Base-by-base conservation (phyloP, 192 early-diverging fungal species). In the Coemansia sp. region DNA sequence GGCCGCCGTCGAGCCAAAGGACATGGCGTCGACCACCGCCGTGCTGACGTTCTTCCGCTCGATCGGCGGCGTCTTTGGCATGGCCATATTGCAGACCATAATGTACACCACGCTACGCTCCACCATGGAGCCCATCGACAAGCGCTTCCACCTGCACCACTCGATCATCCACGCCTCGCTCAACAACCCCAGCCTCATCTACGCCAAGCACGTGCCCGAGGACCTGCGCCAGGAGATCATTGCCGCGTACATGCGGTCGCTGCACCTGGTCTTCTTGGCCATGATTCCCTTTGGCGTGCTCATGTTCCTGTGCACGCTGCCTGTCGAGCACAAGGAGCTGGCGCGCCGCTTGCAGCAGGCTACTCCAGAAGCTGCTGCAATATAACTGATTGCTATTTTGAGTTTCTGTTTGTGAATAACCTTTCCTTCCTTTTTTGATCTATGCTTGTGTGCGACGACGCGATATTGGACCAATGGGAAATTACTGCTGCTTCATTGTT, bases 11-110 rank as follows among this genome's bases (percentile, higher is more conserved):
- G 65, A 57, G 17, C 64, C 76, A 10, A 62, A 71, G 29, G 84
- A 91, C 19, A 88, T 94, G 67, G 91, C 91, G 15, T 40, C 89
- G 25, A 88, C 85, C 51, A 93, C 92, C 0, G 79, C 90, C 1
- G 80, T 90, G 58, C 69, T 86, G 12, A 86, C 86, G 19, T 94
- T 93, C 41, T 88, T 86, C 73, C 87, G 89, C 37, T 86, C 87
- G 19, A 80, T 89, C 27, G 91, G 88, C 51, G 84, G 87, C 51
- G 84, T 79, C 15, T 71, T 90, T 67, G 88, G 89, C 32, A 68
- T 93, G 68, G 87, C 87, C 36, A 70, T 87, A 32, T 85, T 86
- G 60, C 86, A 83, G 56, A 76, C 87, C 7, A 70, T 88, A 27
- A 84, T 90, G 83, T 84, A 83, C 67, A 68, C 41, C 58, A 69